Evolutionary conservation across 345 rosid species (phyloP).

Genomic region (Populus ilicifolia): DNA sequence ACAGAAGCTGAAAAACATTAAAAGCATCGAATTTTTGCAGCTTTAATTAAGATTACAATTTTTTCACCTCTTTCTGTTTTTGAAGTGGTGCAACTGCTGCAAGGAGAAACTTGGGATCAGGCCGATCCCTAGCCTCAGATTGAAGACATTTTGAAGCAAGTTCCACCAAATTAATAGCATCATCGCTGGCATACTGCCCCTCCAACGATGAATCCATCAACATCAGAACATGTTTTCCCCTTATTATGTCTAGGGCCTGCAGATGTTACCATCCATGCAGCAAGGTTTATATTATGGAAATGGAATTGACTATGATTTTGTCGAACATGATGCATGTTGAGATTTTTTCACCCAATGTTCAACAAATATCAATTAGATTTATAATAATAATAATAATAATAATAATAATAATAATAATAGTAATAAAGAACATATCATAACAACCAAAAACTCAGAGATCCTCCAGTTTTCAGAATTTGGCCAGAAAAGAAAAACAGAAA

Average conservation of each 20-base stretch:
- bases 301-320: not conserved
- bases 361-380: no score
- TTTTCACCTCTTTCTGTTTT: not conserved
- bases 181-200: not conserved
- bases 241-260: not conserved
- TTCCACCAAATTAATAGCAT: slow-evolving; percentile 1
- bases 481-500: no score
- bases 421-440: no score
- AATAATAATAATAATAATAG: no score
- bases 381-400: no score
- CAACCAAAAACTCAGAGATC: no score
- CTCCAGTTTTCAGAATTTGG: no score
- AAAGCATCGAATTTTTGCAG: no score
- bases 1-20: not conserved
- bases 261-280: not conserved
- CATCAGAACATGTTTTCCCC: not conserved
- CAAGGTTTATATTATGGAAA: not conserved
- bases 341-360: not conserved
- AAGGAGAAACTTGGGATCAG: slow-evolving; percentile 3
- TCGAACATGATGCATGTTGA: not conserved
- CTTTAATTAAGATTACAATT: not conserved
- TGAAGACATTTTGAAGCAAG: slow-evolving; percentile 4
- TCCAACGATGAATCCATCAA: slow-evolving; percentile 4
- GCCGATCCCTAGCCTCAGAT: slow-evolving; percentile 8
- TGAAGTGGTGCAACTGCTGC: not conserved